A percentile compares a stretch with the other conserved stretches of the same genome.
Evolutionary conservation across 2,329 filamentous ascomycete genomes (phyloP).

Genomic region (Atkinsonella hypoxylon): DNA sequence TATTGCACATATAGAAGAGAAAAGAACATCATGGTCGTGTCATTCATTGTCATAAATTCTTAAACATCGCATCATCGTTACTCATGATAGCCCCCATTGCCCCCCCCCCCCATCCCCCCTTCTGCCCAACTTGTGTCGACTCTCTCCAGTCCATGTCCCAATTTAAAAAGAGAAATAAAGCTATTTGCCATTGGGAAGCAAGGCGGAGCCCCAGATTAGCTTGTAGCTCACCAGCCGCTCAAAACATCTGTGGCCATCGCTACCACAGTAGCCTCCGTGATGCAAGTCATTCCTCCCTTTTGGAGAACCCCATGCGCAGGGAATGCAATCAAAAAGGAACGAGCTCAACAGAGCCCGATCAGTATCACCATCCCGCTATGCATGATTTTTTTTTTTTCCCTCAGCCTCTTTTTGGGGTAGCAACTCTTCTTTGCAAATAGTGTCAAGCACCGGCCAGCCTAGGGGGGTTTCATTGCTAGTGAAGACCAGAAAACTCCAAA

Average conservation of each 20-base stretch:
- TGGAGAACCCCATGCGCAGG: conserved; percentile 1
- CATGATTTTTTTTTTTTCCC: not conserved
- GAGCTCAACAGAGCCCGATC: not conserved
- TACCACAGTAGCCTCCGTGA: not conserved
- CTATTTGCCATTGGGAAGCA: not conserved
- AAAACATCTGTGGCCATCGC: not conserved
- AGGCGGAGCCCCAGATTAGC: not conserved
- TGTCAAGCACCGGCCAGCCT: no score
- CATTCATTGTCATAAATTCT: conserved; percentile 4
- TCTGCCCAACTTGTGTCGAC: conserved; percentile 3
- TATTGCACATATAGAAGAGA: not conserved
- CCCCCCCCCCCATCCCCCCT: not conserved
- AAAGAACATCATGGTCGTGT: not conserved
- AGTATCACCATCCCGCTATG: not conserved
- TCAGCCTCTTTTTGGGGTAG: no score
- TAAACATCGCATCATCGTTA: conserved; percentile 1
- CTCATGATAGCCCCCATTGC: not conserved
- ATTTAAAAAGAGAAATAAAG: not conserved
- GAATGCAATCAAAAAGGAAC: conserved; percentile 1
- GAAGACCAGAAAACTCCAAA: no score
- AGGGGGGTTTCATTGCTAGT: no score
- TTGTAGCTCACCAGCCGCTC: not conserved
- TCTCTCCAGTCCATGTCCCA: not conserved
- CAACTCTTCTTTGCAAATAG: no score
- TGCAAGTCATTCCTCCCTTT: not conserved